Percentiles rank a stretch among this genome's conserved stretches.
Evolutionary conservation across 305 asterid genomes (phyloP).

Genomic region (Caryopteris hybrid): DNA sequence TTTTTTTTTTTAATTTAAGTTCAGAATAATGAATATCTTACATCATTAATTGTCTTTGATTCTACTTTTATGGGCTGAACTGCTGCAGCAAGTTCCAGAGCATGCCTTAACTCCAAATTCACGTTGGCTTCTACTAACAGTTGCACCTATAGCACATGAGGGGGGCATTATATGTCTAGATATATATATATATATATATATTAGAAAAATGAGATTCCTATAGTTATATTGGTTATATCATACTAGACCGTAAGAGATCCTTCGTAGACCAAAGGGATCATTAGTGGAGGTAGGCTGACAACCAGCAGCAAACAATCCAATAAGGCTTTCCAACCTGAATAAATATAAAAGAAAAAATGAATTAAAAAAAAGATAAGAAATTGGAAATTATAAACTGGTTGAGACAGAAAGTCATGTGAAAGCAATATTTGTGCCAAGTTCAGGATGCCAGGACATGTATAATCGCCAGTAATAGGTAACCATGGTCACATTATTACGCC

Average conservation of each 20-base stretch:
- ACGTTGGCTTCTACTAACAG: constrained; percentile 65
- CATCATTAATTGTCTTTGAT: constrained; percentile 55
- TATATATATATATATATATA: background rate
- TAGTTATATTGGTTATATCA: constrained; percentile 24
- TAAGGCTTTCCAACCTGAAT: constrained; percentile 91
- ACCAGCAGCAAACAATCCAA: constrained; percentile 96
- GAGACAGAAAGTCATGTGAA: constrained; percentile 6
- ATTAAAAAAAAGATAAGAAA: background rate
- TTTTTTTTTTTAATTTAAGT: background rate
- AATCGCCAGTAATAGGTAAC: background rate
- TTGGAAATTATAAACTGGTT: background rate
- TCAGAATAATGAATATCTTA: constrained; percentile 28
- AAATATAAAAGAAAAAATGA: background rate
- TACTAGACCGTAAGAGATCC: constrained; percentile 95
- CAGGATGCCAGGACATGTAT: background rate
- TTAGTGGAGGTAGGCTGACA: constrained; percentile 89
- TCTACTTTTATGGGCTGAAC: constrained; percentile 80
- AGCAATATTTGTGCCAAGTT: background rate
- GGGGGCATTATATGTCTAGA: constrained; percentile 21
- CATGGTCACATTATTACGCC: background rate
- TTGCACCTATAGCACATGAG: constrained; percentile 64
- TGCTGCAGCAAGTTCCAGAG: constrained; percentile 87
- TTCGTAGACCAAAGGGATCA: constrained; percentile 93
- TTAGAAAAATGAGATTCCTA: constrained; percentile 12
- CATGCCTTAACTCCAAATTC: constrained; percentile 70